Conservation (phyloP, 768 basidiomycete species). For the Leccinum broughii region DNA sequence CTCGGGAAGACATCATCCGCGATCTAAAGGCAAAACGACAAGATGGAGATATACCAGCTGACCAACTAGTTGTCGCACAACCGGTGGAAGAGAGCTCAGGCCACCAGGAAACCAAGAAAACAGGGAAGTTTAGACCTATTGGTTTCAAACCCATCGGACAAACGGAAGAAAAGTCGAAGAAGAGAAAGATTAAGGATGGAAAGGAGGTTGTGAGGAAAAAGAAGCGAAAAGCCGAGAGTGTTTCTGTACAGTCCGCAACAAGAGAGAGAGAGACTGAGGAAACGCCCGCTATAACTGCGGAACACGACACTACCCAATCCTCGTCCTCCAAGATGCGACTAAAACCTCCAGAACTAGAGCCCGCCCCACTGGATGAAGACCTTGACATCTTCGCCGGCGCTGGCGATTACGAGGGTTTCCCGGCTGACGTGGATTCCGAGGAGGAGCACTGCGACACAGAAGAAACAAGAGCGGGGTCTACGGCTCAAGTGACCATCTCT, state of each 20-base stretch:
- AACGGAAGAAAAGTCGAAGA: conserved; percentile 42
- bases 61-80: conserved; percentile 12
- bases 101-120: conserved; percentile 39
- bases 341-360: conserved; percentile 19
- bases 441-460: conserved; percentile 27
- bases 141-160: conserved; percentile 66
- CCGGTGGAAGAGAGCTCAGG: conserved; percentile 23
- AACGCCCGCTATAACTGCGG: neutral
- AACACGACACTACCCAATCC: conserved; percentile 1
- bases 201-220: conserved; percentile 53
- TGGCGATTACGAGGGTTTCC: conserved; percentile 78
- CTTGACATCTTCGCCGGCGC: conserved; percentile 88
- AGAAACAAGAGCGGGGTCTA: conserved; percentile 12
- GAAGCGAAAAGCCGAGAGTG: conserved; percentile 50
- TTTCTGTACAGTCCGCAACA: conserved; percentile 19
- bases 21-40: conserved; percentile 68
- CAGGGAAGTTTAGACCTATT: conserved; percentile 50
- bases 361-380: conserved; percentile 47
- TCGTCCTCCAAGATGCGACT: conserved; percentile 6
- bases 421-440: conserved; percentile 54
- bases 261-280: neutral
- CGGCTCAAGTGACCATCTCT: conserved; percentile 11
- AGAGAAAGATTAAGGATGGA: conserved; percentile 46
- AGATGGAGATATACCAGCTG: conserved; percentile 19
- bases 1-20: conserved; percentile 73